Evolutionary conservation across 345 rosid species (phyloP).

Genomic region (Sonneratia caseolaris): DNA sequence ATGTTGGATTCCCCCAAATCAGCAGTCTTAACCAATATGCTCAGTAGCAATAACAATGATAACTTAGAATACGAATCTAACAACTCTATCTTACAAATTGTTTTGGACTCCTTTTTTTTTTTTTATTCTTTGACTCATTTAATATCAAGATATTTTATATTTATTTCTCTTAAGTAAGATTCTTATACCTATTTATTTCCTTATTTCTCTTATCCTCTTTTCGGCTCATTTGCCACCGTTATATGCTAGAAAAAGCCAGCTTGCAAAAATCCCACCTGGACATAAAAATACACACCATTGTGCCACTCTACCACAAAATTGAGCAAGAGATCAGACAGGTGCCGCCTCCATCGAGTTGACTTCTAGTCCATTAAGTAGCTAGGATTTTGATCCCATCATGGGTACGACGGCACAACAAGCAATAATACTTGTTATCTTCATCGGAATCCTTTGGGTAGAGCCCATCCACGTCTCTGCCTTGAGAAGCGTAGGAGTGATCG

Average conservation of each 20-base stretch:
- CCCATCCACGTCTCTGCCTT: slow-evolving; percentile 26
- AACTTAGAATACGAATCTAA: slow-evolving; percentile 32
- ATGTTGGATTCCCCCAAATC: slow-evolving; percentile 53
- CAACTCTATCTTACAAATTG: slow-evolving; percentile 22
- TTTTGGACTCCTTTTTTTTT: slow-evolving; percentile 25
- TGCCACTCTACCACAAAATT: neutral
- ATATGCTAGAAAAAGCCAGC: no score
- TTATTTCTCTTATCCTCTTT: no score
- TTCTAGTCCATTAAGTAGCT: neutral
- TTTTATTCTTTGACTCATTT: no score
- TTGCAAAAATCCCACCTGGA: neutral
- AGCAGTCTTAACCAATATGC: slow-evolving; percentile 52
- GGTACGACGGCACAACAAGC: slow-evolving; percentile 28
- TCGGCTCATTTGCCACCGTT: no score
- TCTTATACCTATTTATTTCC: no score
- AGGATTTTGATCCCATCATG: slow-evolving; percentile 17
- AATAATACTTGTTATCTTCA: slow-evolving; percentile 43
- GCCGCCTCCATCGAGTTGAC: neutral
- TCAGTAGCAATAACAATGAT: slow-evolving; percentile 19
- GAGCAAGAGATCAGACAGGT: neutral
- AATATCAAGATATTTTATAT: no score
- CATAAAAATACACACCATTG: slow-evolving; percentile 2
- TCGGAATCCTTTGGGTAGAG: slow-evolving; percentile 39
- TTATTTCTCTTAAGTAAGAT: no score
- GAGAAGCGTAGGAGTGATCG: slow-evolving; percentile 22